A percentile compares a stretch with the other conserved stretches of the same genome.
These are phyloP conservation scores for Pleodorina starrii DNA, from an alignment of 139 green algal species.

Conservation along the genomic window DNA sequence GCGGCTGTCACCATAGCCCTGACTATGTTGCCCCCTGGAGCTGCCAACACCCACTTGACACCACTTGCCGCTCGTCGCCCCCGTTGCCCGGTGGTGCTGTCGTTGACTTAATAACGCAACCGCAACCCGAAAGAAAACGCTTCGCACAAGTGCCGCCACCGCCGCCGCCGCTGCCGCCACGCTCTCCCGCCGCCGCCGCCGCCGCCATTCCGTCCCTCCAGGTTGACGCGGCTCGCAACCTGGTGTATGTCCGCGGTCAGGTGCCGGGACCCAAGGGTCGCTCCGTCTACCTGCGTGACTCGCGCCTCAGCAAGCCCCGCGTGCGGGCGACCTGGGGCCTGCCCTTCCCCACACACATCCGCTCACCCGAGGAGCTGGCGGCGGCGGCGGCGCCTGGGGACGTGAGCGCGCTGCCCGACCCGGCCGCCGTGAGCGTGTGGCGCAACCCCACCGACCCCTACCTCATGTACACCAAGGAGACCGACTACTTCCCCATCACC, in stretches of 20 bases:
- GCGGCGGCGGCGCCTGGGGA: slow-evolving; percentile 10
- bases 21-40: too few relatives aligned
- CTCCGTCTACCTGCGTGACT: slow-evolving; percentile 87
- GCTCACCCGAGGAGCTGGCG: neutral
- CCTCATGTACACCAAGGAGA: slow-evolving; percentile 34
- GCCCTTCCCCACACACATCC: slow-evolving; percentile 68
- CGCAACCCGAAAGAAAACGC: too few relatives aligned
- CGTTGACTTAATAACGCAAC: too few relatives aligned
- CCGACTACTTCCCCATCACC: slow-evolving; percentile 43
- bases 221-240: slow-evolving; percentile 93
- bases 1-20: too few relatives aligned
- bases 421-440: neutral
- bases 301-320: slow-evolving; percentile 17
- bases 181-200: too few relatives aligned
- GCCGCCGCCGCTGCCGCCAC: too few relatives aligned
- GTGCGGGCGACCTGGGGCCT: slow-evolving; percentile 55
- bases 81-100: too few relatives aligned
- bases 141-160: too few relatives aligned
- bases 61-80: too few relatives aligned
- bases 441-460: slow-evolving; percentile 45
- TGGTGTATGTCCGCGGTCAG: slow-evolving; percentile 96
- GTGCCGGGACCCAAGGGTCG: slow-evolving; percentile 91
- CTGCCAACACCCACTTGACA: too few relatives aligned
- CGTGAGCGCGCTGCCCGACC: neutral
- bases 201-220: slow-evolving; percentile 67